Base-by-base conservation (phyloP, 1,284 basidiomycete genomes). In the Sanghuangporus baumii region DNA sequence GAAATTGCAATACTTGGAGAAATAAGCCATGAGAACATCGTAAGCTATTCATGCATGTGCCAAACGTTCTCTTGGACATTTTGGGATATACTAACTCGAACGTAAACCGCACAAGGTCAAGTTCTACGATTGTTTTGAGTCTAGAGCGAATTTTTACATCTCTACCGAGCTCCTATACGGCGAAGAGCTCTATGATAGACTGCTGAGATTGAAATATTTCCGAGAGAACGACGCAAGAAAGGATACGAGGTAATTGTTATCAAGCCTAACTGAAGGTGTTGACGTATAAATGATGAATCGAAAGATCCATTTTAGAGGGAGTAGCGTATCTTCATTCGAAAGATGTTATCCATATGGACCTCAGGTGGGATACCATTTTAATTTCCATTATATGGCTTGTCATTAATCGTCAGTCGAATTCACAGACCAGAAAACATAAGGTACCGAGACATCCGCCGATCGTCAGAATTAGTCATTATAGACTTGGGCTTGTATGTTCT, bases 121-220 rank as follows among this genome's bases (percentile, higher is more conserved):
- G 18, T 60, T 43, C 20, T 55, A 55, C 26, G 59, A 60, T 37
- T 55, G 2, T 16, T 60, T 60, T 34, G 59, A 60, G 23, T 55
- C 59, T 5, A 20, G 16, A 18, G 31, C 23, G 16, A 40, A 55
- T 23, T 55, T 23, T 38, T 60, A 60, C 43, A 16, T 60, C 8
- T 41, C 38, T 16, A 43, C 36, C 26, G 50, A 60, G 18, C 34
- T 31, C 23, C 14, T 41, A 12, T 11, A n/a, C 20, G 51, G 59
- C 6, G 26, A 31, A 18, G 51, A 38, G 1, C 36, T 60, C 4
- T 31, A 52, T 6, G 38, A 46, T 0, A 14, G 26, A n/a, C 41
- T 57, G 6, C 20, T 12, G 26, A 11, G 31, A 6, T 26, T 12
- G 23, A 26, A 3, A 12, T 9, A 14, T 16, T 41, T 56, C 14